phyloP scores from a whole-genome alignment of 2,329 filamentous ascomycete genomes.

The Septoria linicola region DNA sequence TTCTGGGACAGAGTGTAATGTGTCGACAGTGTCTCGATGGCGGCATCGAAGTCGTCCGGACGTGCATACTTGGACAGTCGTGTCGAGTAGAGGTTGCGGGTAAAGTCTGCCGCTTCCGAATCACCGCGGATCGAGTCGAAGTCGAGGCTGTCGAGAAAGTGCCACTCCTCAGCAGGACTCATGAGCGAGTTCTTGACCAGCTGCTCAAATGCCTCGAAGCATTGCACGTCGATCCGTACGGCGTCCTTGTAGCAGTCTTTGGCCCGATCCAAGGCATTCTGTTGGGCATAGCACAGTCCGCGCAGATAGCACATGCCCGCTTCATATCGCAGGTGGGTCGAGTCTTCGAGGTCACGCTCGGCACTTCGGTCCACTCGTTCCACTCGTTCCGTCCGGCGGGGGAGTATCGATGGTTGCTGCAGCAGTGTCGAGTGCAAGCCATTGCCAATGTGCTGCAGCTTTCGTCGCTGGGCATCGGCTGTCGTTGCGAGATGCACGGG shows the following conservation, averaged over 20 bases:
- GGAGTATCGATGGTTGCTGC: conserved; percentile 42
- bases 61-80: conserved; percentile 93
- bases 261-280: conserved; percentile 94
- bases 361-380: conserved; percentile 60
- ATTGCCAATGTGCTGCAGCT: conserved; percentile 65
- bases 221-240: conserved; percentile 93
- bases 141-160: conserved; percentile 82
- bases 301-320: conserved; percentile 96
- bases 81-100: conserved; percentile 93
- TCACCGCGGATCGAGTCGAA: conserved; percentile 76
- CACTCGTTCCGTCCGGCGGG: conserved; percentile 48
- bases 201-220: conserved; percentile 97
- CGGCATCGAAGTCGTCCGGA: conserved; percentile 75
- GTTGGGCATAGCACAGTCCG: conserved; percentile 91
- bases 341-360: conserved; percentile 66
- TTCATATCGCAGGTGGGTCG: conserved; percentile 78
- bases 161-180: conserved; percentile 83
- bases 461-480: conserved; percentile 64
- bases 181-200: conserved; percentile 95
- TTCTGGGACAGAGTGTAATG: conserved; percentile 88
- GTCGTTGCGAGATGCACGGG: conserved; percentile 81
- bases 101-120: conserved; percentile 88
- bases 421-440: conserved; percentile 46
- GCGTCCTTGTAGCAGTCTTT: conserved; percentile 99
- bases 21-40: conserved; percentile 86